These are phyloP conservation scores for Botrytis tulipae DNA, from an alignment of 2,329 filamentous ascomycete species.

Conservation along the genomic window DNA sequence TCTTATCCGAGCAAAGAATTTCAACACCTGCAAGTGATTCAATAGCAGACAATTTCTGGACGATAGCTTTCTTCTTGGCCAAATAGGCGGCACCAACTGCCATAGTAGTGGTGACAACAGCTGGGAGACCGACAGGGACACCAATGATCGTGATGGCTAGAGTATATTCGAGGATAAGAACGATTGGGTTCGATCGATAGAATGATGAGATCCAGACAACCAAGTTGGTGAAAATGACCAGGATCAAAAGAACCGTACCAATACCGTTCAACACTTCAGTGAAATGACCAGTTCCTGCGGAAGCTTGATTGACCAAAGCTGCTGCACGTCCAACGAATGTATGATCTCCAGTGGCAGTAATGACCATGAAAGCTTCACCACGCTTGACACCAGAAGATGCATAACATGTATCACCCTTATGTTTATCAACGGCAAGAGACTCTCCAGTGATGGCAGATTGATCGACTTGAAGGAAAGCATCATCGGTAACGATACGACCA, in stretches of 20 bases:
- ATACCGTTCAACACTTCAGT: constrained; percentile 89
- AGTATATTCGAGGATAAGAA: constrained; percentile 78
- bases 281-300: constrained; percentile 77
- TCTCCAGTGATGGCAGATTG: constrained; percentile 91
- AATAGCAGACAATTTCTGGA: constrained; percentile 88
- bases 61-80: constrained; percentile 88
- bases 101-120: constrained; percentile 93
- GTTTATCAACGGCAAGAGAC: constrained; percentile 88
- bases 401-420: constrained; percentile 76
- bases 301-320: constrained; percentile 77
- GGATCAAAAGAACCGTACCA: constrained; percentile 73
- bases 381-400: constrained; percentile 88
- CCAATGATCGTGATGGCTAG: constrained; percentile 88
- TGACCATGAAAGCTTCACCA: constrained; percentile 79
- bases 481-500: constrained; percentile 79
- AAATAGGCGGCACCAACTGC: constrained; percentile 89
- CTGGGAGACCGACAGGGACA: constrained; percentile 89
- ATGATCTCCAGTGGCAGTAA: constrained; percentile 82
- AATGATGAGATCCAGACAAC: constrained; percentile 84
- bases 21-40: constrained; percentile 90
- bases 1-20: constrained; percentile 94
- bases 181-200: constrained; percentile 81
- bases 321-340: constrained; percentile 89
- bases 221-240: constrained; percentile 78
- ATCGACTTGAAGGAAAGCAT: constrained; percentile 84